phyloP scores from a whole-genome alignment of 2,329 filamentous ascomycete genomes.

The Podosphaera leucotricha region DNA sequence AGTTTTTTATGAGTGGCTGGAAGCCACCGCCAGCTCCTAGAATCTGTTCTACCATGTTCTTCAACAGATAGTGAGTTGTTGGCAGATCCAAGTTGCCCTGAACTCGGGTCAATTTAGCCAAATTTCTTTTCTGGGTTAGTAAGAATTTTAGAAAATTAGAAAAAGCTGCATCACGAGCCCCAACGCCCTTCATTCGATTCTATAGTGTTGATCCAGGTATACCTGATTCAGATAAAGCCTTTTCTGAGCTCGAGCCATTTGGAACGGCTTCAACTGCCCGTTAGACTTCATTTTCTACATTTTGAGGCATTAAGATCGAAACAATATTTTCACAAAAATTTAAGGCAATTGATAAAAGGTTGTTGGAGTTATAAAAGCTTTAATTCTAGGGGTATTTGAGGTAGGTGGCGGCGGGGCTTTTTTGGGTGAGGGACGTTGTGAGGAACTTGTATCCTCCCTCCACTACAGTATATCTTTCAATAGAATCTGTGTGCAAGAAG shows the following conservation, averaged over 20 bases:
- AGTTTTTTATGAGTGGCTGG: constrained; percentile 1
- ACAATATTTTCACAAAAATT: background rate
- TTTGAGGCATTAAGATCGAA: too few species aligned
- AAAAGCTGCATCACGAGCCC: background rate
- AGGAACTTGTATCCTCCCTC: too few species aligned
- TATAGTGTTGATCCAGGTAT: background rate
- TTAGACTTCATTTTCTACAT: too few species aligned
- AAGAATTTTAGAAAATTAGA: background rate
- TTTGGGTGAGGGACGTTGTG: too few species aligned
- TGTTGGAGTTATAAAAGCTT: too few species aligned
- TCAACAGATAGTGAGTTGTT: constrained; percentile 1
- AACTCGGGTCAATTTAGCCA: background rate
- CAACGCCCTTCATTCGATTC: background rate
- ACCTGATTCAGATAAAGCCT: background rate
- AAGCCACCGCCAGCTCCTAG: background rate
- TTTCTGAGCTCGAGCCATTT: background rate
- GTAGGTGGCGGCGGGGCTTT: too few species aligned
- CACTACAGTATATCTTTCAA: too few species aligned
- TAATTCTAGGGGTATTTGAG: too few species aligned
- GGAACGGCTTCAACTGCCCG: background rate
- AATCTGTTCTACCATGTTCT: background rate
- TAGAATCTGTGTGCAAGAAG: too few species aligned
- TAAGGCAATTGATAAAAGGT: too few species aligned
- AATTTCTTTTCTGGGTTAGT: background rate
- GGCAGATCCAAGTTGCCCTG: background rate